Evolutionary conservation across 441 rosid species (phyloP), one percentile per base, ranked within the genome.

Genomic region (Erodium moschatum): DNA sequence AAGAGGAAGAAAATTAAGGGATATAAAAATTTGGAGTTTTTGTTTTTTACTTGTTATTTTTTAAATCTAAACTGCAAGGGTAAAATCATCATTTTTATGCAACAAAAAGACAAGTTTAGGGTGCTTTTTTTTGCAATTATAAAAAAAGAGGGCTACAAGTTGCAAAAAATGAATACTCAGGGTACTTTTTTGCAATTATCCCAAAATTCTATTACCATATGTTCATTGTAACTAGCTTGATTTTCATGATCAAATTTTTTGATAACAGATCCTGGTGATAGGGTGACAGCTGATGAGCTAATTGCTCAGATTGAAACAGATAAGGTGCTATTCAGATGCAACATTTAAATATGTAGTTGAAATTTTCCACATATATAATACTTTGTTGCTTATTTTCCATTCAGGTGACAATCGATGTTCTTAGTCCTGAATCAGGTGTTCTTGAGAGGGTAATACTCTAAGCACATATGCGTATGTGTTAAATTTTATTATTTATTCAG

Each of bases 291-390:
- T 74, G 98, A 93, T 69, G 98, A 93, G 81, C 78, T 95, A 42
- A 88, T 91, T 81, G 98, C 97, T 64, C 97, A 93, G 78, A 88
- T 93, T 71, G 98, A 93, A 80, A 93, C 98, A 12, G 97, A 93
- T 81, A 93, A 93, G 90, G 97, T 93, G 31, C 13, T 67, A 46
- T 68, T 67, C 56, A 38, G 38, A 35, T 60, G 38, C 46, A 35
- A 15, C 60, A 60, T 18, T 29, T 29, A 29, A 29, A 29, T 0
- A 29, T 29, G 31, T 29, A 29, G 31, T 29, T 29, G 31, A 29
- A 29, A 4, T 29, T 29, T 29, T 29, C 31, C 31, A 29, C 31
- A 29, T 29, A 29, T 4, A 29, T 29, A 29, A 29, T 29, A 54
- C 11, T 54, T 54, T 54, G 20, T 18, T 71, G 27, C 64, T 67